Base-by-base conservation (phyloP, 2,329 filamentous ascomycete species). In the Neonectria neomacrospora region DNA sequence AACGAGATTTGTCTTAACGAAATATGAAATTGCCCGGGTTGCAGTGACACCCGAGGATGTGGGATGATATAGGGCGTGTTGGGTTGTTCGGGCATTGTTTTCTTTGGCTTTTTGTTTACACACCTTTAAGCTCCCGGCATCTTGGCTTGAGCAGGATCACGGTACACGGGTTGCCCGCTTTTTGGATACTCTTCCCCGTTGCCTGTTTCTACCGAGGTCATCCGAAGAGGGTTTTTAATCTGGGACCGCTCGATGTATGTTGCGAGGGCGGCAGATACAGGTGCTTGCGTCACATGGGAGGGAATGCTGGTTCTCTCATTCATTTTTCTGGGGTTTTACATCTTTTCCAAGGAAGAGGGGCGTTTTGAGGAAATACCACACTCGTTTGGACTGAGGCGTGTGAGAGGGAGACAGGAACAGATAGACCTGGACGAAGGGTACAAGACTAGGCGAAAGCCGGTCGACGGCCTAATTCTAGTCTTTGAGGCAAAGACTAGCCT, bases 1-100 rank as follows among this genome's bases (percentile, higher is more conserved):
- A 73, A 75, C 67, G 71, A 74, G 67, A 76, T 67, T 68, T 74
- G 72, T 74, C 68, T 76, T 77, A 73, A 75, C 67, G 75, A 76
- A 74, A 71, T 70, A 73, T 65, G 73, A 70, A 50, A 74, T 71
- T 71, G 62, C 50, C 59, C 58, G 65, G 70, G 67, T 56, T 65
- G 71, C 65, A 68, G 28, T 57, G 67, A 63, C 66, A 65, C 66
- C 65, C 64, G 67, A 48, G 61, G 69, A 73, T 65, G 66, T 54
- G 71, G 71, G 62, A 73, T 71, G 74, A 74, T 66, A 67, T 66
- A 65, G 48, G 67, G 70, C 70, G 66, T 58, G 70, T 54, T 42
- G 32, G 64, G 63, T 61, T 66, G 58, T 70, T 50, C 22, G 67
- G 57, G 52, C 45, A 61, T 66, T 65, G 50, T 30, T 64, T 62